Evolutionary conservation across 441 rosid species (phyloP).

Genomic region (Erysimum pusillum): DNA sequence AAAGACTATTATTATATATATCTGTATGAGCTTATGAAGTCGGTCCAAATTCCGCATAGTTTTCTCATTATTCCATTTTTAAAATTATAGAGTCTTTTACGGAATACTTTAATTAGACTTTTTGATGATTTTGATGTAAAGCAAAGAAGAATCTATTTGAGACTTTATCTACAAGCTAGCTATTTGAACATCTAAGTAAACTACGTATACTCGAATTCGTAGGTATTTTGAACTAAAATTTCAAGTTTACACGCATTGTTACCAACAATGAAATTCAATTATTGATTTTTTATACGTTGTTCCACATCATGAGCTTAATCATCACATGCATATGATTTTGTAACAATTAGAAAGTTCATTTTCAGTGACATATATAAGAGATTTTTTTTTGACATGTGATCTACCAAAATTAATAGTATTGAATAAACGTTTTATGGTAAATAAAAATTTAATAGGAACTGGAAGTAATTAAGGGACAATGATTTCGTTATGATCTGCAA

Average conservation of each 20-base stretch:
- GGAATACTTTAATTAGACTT: conserved; percentile 47
- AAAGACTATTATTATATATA: conserved; percentile 12
- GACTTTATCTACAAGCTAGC: conserved; percentile 48
- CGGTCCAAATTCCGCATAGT: conserved; percentile 41
- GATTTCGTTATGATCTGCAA: conserved; percentile 43
- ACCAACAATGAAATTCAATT: neutral
- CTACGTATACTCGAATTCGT: conserved; percentile 30
- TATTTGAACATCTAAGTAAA: conserved; percentile 44
- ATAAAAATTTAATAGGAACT: neutral
- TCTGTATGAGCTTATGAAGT: neutral
- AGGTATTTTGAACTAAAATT: conserved; percentile 29
- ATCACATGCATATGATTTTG: neutral
- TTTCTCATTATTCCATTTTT: conserved; percentile 43
- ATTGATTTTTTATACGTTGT: neutral
- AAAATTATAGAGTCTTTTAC: conserved; percentile 41
- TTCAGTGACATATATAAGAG: neutral
- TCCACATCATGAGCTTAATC: neutral
- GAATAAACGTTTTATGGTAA: neutral
- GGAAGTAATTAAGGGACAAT: conserved; percentile 31
- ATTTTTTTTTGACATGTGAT: neutral
- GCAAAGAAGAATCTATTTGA: conserved; percentile 47
- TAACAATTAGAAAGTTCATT: conserved; percentile 1
- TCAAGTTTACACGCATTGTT: conserved; percentile 19
- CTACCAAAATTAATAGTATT: neutral
- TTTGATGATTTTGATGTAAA: conserved; percentile 52